Percentiles rank a stretch among this genome's conserved stretches.
These are phyloP conservation scores for Bipolaris cookei DNA, from an alignment of 2,329 filamentous ascomycete species.

Conservation along the genomic window DNA sequence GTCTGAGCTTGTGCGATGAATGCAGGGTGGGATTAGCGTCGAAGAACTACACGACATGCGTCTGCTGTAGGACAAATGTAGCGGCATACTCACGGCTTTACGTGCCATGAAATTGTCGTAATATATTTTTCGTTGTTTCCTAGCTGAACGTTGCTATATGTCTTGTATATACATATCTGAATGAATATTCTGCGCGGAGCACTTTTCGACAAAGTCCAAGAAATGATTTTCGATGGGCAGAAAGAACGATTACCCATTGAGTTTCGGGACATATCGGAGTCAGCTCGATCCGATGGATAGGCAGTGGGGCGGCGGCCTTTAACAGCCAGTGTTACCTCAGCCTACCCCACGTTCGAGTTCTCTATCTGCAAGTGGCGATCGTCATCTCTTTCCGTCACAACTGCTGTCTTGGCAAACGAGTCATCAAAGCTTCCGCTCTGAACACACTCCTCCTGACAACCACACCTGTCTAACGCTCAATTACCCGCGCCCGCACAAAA, in stretches of 20 bases:
- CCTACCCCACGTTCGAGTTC: slow-evolving; percentile 21
- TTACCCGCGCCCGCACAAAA: slow-evolving; percentile 27
- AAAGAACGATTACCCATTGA: neutral
- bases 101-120: slow-evolving; percentile 66
- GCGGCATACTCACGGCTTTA: slow-evolving; percentile 89
- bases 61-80: slow-evolving; percentile 89
- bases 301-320: slow-evolving; percentile 6
- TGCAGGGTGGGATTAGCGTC: slow-evolving; percentile 91
- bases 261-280: slow-evolving; percentile 13
- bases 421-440: slow-evolving; percentile 18
- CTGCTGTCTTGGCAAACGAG: slow-evolving; percentile 20
- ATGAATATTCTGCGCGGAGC: neutral
- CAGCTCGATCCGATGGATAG: neutral
- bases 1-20: slow-evolving; percentile 91
- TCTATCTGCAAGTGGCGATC: slow-evolving; percentile 18
- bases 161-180: neutral
- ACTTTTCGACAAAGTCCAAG: neutral
- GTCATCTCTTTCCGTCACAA: slow-evolving; percentile 17
- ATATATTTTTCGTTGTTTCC: neutral
- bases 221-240: neutral
- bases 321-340: slow-evolving; percentile 5
- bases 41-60: slow-evolving; percentile 97
- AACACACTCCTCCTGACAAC: neutral
- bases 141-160: slow-evolving; percentile 2
- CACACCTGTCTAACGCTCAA: slow-evolving; percentile 23